A percentile compares a stretch with the other conserved stretches of the same genome.
Evolutionary conservation across 768 basidiomycete species (phyloP).

Genomic region (Tephrocybe sp.): DNA sequence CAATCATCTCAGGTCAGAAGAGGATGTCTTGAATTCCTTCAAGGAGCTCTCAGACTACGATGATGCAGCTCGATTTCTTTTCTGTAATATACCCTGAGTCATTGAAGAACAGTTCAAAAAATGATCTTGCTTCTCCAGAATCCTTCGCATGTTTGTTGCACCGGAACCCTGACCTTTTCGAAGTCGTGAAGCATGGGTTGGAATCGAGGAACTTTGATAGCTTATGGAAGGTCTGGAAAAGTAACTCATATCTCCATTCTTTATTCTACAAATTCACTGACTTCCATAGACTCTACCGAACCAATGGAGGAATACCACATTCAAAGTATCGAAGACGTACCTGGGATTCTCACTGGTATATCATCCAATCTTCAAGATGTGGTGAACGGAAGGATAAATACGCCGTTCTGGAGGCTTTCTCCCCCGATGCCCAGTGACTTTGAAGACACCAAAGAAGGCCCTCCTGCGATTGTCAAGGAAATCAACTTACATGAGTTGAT

Average conservation of each 20-base stretch:
- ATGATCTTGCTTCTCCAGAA: neutral
- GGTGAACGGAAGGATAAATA: neutral
- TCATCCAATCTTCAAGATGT: neutral
- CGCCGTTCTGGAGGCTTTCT: neutral
- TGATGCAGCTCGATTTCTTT: slow-evolving; percentile 1
- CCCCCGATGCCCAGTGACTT: neutral
- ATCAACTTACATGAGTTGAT: neutral
- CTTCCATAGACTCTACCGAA: too few species aligned
- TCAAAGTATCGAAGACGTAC: too few species aligned
- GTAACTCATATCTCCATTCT: neutral
- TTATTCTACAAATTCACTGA: too few species aligned
- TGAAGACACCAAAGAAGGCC: neutral
- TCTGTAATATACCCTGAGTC: neutral
- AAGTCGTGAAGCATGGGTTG: neutral
- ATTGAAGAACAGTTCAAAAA: neutral
- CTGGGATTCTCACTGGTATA: neutral
- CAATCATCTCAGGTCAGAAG: too few species aligned
- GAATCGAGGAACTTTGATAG: neutral
- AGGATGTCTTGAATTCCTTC: neutral
- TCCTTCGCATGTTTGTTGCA: neutral
- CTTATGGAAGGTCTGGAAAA: neutral
- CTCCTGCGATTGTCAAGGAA: neutral
- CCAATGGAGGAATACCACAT: too few species aligned
- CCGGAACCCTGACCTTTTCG: neutral
- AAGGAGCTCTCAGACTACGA: neutral